Evolutionary conservation across 2,329 filamentous ascomycete genomes (phyloP).

Genomic region (Sarocladiaceae sp.): DNA sequence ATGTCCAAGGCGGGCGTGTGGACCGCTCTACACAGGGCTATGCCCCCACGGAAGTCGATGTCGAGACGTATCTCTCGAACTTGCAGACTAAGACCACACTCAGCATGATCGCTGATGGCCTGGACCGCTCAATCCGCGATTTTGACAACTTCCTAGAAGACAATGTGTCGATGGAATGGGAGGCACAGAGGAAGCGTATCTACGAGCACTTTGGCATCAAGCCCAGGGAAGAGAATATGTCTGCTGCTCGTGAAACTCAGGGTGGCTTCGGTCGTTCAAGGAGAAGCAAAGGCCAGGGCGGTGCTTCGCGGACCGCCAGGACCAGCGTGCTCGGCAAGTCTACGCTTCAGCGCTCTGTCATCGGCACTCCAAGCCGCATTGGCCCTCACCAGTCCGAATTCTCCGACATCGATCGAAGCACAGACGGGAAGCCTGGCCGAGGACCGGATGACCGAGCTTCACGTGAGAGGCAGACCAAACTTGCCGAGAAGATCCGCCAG

Average conservation of each 20-base stretch:
- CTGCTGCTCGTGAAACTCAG: slow-evolving; percentile 35
- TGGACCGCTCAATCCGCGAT: slow-evolving; percentile 81
- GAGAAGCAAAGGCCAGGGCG: slow-evolving; percentile 40
- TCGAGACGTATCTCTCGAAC: slow-evolving; percentile 75
- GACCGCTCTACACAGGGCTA: slow-evolving; percentile 35
- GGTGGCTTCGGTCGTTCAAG: slow-evolving; percentile 56
- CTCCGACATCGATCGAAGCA: slow-evolving; percentile 57
- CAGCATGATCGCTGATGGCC: slow-evolving; percentile 85
- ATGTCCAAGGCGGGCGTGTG: slow-evolving; percentile 43
- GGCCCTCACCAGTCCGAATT: slow-evolving; percentile 60
- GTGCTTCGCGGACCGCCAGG: slow-evolving; percentile 50
- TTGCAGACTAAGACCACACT: slow-evolving; percentile 86
- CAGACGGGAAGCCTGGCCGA: slow-evolving; percentile 15
- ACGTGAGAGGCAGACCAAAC: slow-evolving; percentile 77
- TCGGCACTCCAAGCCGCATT: slow-evolving; percentile 69
- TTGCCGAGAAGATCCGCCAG: slow-evolving; percentile 70
- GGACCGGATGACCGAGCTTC: slow-evolving; percentile 63
- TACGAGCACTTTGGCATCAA: slow-evolving; percentile 95
- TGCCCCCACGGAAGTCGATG: slow-evolving; percentile 53
- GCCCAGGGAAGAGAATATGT: slow-evolving; percentile 41
- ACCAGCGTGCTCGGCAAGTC: slow-evolving; percentile 48
- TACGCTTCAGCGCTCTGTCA: slow-evolving; percentile 73
- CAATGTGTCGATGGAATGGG: slow-evolving; percentile 93
- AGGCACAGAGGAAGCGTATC: slow-evolving; percentile 83
- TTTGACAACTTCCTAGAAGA: slow-evolving; percentile 94